Evolutionary conservation across 1,139 yeast species (phyloP), one percentile per base, ranked within the genome.

Genomic region (Magnusiomyces suaveolens): DNA sequence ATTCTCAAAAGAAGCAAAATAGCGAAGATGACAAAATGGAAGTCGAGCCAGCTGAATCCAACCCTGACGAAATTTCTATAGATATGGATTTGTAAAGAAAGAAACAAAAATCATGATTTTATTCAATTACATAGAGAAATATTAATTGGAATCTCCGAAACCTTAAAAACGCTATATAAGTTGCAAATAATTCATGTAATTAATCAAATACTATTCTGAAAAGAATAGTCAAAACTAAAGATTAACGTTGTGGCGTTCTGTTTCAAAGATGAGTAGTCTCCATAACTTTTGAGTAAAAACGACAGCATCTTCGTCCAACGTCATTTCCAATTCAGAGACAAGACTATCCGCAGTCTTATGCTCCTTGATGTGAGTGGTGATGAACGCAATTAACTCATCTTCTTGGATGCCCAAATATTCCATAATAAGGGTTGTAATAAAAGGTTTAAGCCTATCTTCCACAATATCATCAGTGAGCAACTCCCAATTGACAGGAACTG

Each of bases 51-150:
- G 60, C 51, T 1, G 57, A 48, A 18, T 21, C 41, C 10, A 84
- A 85, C 63, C 84, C 87, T 0, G 88, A 85, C 62, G 83, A 81
- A 50, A 83, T 86, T 48, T 88, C 83, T 41, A 64, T 81, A 52
- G 84, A 81, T 54, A 72, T 85, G 71, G 82, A 79, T 60, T 60
- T 69, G 59, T 72, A 61, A 57, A 52, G 20, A 32, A n/a, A n/a
- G n/a, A n/a, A n/a, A n/a, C n/a, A n/a, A n/a, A n/a, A n/a, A n/a
- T n/a, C n/a, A n/a, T n/a, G n/a, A n/a, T n/a, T n/a, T n/a, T n/a
- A n/a, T n/a, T n/a, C n/a, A n/a, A n/a, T n/a, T n/a, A n/a, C n/a
- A n/a, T n/a, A n/a, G n/a, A n/a, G n/a, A n/a, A n/a, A n/a, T n/a
- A n/a, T n/a, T n/a, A n/a, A n/a, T n/a, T n/a, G n/a, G n/a, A n/a